A percentile compares a stretch with the other conserved stretches of the same genome.
Evolutionary conservation across 2,329 filamentous ascomycete genomes (phyloP).

Genomic region (Beauveria pseudobassiana): DNA sequence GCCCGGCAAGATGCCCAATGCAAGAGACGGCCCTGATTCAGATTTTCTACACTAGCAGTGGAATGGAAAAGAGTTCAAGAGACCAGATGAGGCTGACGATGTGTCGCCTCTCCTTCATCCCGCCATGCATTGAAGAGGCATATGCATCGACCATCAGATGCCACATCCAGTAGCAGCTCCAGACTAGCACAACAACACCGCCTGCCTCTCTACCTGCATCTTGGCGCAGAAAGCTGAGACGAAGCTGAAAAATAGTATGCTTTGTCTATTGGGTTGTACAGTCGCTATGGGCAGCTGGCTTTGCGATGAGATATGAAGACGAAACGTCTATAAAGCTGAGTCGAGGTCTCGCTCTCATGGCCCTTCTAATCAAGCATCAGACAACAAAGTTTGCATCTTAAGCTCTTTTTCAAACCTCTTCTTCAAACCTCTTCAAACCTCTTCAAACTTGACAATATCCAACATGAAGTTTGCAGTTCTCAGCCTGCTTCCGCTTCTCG

Average conservation of each 20-base stretch:
- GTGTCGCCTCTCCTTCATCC: background rate
- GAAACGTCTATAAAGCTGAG: background rate
- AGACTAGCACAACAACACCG: background rate
- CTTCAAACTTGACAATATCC: background rate
- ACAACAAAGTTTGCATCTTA: background rate
- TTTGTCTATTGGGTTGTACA: background rate
- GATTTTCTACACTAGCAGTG: background rate
- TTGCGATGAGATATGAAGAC: background rate
- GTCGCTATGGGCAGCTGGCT: background rate
- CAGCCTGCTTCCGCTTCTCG: background rate
- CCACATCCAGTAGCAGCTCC: background rate
- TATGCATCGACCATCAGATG: background rate
- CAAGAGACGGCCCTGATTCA: background rate
- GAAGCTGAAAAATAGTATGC: background rate
- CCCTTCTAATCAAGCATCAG: background rate
- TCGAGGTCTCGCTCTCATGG: background rate
- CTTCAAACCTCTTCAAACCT: background rate
- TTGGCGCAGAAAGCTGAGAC: conserved; percentile 3
- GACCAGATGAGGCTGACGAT: background rate
- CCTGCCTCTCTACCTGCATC: background rate
- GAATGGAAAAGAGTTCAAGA: background rate
- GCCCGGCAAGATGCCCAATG: no score
- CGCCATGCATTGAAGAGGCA: no score
- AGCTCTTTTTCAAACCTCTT: no score
- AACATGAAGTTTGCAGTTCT: conserved; percentile 3